Evolutionary conservation across 768 basidiomycete genomes (phyloP).

Genomic region (Lanmaoa pseudosensibilis): DNA sequence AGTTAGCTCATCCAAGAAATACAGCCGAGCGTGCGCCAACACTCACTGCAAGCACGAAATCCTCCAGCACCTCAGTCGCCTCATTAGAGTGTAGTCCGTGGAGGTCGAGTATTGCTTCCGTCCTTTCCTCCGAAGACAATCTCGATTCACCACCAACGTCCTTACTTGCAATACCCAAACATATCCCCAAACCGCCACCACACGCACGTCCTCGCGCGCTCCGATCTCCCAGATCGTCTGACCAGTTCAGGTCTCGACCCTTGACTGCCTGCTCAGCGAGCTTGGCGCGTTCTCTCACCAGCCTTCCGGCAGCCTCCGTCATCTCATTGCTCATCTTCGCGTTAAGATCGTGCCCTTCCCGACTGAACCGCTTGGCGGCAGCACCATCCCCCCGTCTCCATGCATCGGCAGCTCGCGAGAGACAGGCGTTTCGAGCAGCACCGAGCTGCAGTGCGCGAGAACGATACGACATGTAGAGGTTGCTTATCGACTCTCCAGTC

Average conservation of each 20-base stretch:
- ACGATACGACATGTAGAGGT: conserved; percentile 86
- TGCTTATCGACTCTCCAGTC: conserved; percentile 79
- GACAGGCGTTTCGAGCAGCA: conserved; percentile 88
- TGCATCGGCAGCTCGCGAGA: conserved; percentile 93
- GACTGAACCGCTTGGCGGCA: conserved; percentile 89
- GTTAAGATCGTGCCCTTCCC: conserved; percentile 93
- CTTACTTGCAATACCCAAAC: conserved; percentile 78
- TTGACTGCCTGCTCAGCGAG: conserved; percentile 77
- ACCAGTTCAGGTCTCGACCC: conserved; percentile 67
- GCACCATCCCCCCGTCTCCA: conserved; percentile 96
- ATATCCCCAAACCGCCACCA: conserved; percentile 83
- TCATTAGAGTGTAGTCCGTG: conserved; percentile 95
- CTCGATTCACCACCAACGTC: conserved; percentile 53
- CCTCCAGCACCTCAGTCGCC: conserved; percentile 86
- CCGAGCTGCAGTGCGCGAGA: conserved; percentile 88
- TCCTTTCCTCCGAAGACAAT: conserved; percentile 81
- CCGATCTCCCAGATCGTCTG: conserved; percentile 83
- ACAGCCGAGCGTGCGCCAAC: background rate
- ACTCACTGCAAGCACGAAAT: conserved; percentile 84
- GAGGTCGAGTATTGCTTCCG: conserved; percentile 82
- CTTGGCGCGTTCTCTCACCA: conserved; percentile 80
- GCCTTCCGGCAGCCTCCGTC: conserved; percentile 75
- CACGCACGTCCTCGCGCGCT: conserved; percentile 67
- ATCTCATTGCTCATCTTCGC: conserved; percentile 88
- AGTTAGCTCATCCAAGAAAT: conserved; percentile 12